Conservation (phyloP, 306 rosid species). For the Vachellia collinsii region DNA sequence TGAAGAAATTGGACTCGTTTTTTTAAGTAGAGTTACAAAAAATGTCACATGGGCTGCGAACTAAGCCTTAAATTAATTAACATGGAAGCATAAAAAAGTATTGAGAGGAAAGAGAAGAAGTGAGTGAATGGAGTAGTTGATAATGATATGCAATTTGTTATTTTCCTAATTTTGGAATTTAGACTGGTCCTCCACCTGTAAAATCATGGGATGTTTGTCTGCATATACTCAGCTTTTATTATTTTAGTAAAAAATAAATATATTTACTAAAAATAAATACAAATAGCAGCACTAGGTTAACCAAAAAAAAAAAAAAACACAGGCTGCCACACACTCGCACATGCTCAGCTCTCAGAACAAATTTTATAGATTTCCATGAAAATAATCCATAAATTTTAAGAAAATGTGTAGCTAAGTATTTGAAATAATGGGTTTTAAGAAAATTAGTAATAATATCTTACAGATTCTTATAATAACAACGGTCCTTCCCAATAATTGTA, state of each 20-base stretch:
- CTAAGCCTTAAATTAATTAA: not conserved
- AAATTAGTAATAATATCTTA: not conserved
- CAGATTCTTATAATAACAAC: not conserved
- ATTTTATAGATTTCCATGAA: not conserved
- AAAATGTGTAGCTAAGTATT: too few species aligned
- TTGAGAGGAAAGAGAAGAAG: not conserved
- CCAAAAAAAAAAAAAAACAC: too few species aligned
- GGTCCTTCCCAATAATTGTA: not conserved
- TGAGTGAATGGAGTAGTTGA: not conserved
- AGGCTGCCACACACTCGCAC: not conserved
- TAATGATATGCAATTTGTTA: not conserved
- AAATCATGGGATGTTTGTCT: not conserved
- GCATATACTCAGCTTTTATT: not conserved
- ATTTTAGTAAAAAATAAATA: too few species aligned
- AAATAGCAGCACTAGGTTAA: not conserved
- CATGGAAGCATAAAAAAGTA: not conserved
- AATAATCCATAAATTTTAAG: too few species aligned
- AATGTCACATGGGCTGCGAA: not conserved
- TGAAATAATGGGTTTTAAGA: too few species aligned
- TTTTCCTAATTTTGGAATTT: not conserved
- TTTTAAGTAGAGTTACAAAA: too few species aligned
- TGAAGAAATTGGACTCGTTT: too few species aligned
- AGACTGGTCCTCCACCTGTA: not conserved
- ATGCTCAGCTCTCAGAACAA: not conserved
- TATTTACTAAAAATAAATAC: too few species aligned